These are phyloP conservation scores for Triangularia verruculosa DNA, from an alignment of 2,329 filamentous ascomycete genomes.

Conservation along the genomic window DNA sequence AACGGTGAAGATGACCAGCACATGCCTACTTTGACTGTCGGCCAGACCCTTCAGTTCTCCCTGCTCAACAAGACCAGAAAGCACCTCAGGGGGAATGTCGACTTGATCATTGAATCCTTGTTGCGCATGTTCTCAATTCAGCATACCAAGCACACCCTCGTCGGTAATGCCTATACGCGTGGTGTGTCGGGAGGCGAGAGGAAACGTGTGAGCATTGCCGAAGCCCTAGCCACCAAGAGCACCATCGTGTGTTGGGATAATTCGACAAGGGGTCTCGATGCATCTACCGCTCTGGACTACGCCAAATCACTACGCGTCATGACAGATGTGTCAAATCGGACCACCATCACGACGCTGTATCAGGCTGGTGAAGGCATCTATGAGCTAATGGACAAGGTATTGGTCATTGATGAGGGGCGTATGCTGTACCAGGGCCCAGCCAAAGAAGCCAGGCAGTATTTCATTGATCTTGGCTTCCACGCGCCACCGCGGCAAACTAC, in stretches of 20 bases:
- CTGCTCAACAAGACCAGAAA: slow-evolving; percentile 62
- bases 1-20: slow-evolving; percentile 68
- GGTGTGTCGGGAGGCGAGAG: slow-evolving; percentile 61
- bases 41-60: slow-evolving; percentile 65
- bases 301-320: slow-evolving; percentile 63
- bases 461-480: slow-evolving; percentile 64
- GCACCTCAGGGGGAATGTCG: slow-evolving; percentile 58
- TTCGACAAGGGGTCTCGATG: slow-evolving; percentile 65
- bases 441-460: slow-evolving; percentile 61
- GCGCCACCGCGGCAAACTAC: slow-evolving; percentile 61
- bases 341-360: slow-evolving; percentile 62
- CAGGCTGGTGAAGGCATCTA: slow-evolving; percentile 60
- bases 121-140: slow-evolving; percentile 67
- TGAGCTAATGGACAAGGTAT: slow-evolving; percentile 65
- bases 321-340: slow-evolving; percentile 61
- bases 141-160: slow-evolving; percentile 63
- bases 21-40: slow-evolving; percentile 66
- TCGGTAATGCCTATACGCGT: slow-evolving; percentile 65
- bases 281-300: slow-evolving; percentile 65
- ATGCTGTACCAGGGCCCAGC: slow-evolving; percentile 67
- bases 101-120: slow-evolving; percentile 54
- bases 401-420: slow-evolving; percentile 64
- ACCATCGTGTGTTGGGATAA: slow-evolving; percentile 69
- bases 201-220: slow-evolving; percentile 74
- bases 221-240: slow-evolving; percentile 45